Percentiles rank a stretch among this genome's conserved stretches.
These are phyloP conservation scores for Neurospora sp. DNA, from an alignment of 2,329 filamentous ascomycete species.

Conservation along the genomic window DNA sequence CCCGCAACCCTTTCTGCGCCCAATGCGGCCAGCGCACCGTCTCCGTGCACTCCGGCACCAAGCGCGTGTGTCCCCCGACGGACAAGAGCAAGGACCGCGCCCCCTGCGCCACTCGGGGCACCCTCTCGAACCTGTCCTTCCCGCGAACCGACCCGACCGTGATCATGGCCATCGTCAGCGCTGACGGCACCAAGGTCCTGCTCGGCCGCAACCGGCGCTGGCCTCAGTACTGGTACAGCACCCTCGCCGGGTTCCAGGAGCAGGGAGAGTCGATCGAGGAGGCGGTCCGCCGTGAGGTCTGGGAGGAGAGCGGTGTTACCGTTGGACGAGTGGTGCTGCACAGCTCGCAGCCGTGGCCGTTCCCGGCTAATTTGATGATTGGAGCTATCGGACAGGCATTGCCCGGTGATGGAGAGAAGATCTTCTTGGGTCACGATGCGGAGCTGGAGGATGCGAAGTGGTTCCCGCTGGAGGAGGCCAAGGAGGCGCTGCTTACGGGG, in stretches of 20 bases:
- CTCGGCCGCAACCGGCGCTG: constrained; percentile 79
- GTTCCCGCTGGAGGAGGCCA: constrained; percentile 74
- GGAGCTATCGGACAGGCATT: constrained; percentile 79
- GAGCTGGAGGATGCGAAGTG: constrained; percentile 86
- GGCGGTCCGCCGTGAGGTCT: constrained; percentile 72
- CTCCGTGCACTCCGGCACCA: constrained; percentile 68
- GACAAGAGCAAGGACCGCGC: constrained; percentile 52
- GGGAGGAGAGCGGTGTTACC: constrained; percentile 72
- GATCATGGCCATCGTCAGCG: constrained; percentile 84
- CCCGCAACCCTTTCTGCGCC: constrained; percentile 82
- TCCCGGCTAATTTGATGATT: constrained; percentile 77
- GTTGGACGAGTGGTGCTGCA: constrained; percentile 73
- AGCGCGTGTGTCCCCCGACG: constrained; percentile 65
- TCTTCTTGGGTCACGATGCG: constrained; percentile 77
- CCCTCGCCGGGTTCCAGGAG: constrained; percentile 79
- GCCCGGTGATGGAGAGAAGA: constrained; percentile 62
- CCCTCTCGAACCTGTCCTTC: constrained; percentile 84
- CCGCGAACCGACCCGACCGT: constrained; percentile 89
- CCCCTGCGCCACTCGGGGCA: constrained; percentile 71
- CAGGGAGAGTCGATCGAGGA: constrained; percentile 80
- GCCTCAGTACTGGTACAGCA: constrained; percentile 79
- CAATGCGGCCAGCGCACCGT: constrained; percentile 78
- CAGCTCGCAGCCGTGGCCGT: constrained; percentile 80
- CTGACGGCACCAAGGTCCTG: constrained; percentile 66
- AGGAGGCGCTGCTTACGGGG: constrained; percentile 59